A percentile compares a stretch with the other conserved stretches of the same genome.
phyloP scores from a whole-genome alignment of 106 monocot species.

The Platanthera zijinensis region DNA sequence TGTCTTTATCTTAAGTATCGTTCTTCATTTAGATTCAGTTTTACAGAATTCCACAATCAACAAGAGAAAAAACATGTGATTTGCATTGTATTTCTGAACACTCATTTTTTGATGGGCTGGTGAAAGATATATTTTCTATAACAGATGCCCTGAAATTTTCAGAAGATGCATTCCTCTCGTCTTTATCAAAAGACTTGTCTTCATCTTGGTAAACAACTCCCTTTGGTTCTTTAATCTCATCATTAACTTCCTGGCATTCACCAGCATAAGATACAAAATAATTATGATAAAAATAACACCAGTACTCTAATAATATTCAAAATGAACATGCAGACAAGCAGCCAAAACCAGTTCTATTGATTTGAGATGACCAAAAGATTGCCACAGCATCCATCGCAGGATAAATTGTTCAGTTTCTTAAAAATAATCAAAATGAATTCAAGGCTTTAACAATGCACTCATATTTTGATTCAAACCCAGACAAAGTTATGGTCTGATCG shows the following conservation, averaged over 20 bases:
- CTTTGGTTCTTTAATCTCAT: background rate
- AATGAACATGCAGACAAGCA: background rate
- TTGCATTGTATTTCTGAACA: too few species aligned
- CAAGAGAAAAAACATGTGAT: too few species aligned
- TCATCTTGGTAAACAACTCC: background rate
- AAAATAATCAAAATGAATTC: background rate
- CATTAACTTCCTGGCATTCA: background rate
- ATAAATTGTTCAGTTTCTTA: background rate
- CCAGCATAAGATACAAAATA: background rate
- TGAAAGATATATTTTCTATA: too few species aligned
- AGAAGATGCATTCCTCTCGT: background rate
- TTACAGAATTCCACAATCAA: too few species aligned
- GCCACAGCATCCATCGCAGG: too few species aligned
- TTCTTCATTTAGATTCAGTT: too few species aligned
- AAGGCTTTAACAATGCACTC: too few species aligned
- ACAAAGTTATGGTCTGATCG: too few species aligned
- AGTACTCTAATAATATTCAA: too few species aligned
- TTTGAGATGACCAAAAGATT: background rate
- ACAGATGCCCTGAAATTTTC: background rate
- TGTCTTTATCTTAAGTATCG: too few species aligned
- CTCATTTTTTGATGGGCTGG: too few species aligned
- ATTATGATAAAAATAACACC: background rate
- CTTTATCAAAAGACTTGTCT: background rate
- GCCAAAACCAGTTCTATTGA: background rate
- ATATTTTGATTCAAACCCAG: too few species aligned